Evolutionary conservation across 345 rosid genomes (phyloP).

Genomic region (Mangifera indica): DNA sequence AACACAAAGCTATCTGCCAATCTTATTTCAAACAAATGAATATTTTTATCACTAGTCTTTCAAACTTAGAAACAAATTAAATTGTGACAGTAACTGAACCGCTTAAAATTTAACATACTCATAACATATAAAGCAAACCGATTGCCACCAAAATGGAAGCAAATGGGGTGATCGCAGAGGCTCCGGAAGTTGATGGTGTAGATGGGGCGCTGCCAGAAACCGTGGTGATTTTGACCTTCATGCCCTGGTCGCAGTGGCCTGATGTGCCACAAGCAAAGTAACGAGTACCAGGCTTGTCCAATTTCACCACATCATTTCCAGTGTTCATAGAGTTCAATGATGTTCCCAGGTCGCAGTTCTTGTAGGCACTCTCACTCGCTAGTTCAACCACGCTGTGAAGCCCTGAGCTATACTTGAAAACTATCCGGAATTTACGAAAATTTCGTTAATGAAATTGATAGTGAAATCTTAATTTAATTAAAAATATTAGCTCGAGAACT

Average conservation of each 20-base stretch:
- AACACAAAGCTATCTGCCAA: no score
- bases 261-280: conserved; percentile 83
- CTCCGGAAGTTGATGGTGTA: conserved; percentile 33
- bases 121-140: conserved; percentile 15
- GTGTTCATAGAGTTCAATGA: conserved; percentile 55
- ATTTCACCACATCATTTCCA: conserved; percentile 74
- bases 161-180: conserved; percentile 21
- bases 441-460: background rate
- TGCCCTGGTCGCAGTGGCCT: conserved; percentile 86
- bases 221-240: conserved; percentile 75
- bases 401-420: conserved; percentile 72
- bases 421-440: conserved; percentile 26
- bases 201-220: conserved; percentile 52
- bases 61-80: background rate
- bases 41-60: background rate
- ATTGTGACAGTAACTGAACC: background rate
- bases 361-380: conserved; percentile 63
- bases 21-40: no score
- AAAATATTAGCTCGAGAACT: background rate
- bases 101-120: background rate
- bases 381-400: conserved; percentile 88
- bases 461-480: background rate
- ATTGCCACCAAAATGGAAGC: conserved; percentile 6
- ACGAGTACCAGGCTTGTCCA: conserved; percentile 64
- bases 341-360: conserved; percentile 74